Percentiles rank a stretch among this genome's conserved stretches.
Evolutionary conservation across 2,329 filamentous ascomycete genomes (phyloP).

Genomic region (Nemania abortiva): DNA sequence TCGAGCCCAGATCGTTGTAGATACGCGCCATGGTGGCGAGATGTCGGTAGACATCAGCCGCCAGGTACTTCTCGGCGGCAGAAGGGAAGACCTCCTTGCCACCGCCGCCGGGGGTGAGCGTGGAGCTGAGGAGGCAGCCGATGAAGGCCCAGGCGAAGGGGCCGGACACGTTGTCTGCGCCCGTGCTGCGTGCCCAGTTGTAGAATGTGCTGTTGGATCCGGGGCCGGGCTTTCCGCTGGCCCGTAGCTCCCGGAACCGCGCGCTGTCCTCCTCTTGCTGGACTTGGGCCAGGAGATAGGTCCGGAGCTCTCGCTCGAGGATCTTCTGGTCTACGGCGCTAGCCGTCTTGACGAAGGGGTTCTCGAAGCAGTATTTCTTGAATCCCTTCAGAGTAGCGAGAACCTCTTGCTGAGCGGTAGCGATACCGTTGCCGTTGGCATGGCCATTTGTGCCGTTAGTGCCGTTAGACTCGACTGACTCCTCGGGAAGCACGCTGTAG

Average conservation of each 20-base stretch:
- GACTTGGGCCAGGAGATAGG: constrained; percentile 38
- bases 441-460: constrained; percentile 20
- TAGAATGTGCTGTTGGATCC: constrained; percentile 37
- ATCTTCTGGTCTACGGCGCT: constrained; percentile 34
- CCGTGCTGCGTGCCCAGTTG: constrained; percentile 40
- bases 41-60: constrained; percentile 36
- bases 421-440: constrained; percentile 30
- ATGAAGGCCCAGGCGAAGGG: constrained; percentile 40
- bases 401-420: constrained; percentile 24
- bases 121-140: constrained; percentile 35
- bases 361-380: constrained; percentile 36
- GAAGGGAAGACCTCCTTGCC: constrained; percentile 39
- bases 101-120: constrained; percentile 29
- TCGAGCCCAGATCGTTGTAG: constrained; percentile 54
- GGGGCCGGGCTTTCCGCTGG: constrained; percentile 18
- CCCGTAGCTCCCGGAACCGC: constrained; percentile 26
- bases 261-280: constrained; percentile 39
- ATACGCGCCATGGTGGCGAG: constrained; percentile 49
- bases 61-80: constrained; percentile 39
- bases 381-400: constrained; percentile 35
- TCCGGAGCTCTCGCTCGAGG: constrained; percentile 36
- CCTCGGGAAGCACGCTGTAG: constrained; percentile 26
- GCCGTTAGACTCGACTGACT: background rate
- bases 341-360: constrained; percentile 32
- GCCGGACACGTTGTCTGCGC: constrained; percentile 38